Percentiles rank a stretch among this genome's conserved stretches.
phyloP scores from a whole-genome alignment of 164 flowering plant species.

The Tetracentron sinense region DNA sequence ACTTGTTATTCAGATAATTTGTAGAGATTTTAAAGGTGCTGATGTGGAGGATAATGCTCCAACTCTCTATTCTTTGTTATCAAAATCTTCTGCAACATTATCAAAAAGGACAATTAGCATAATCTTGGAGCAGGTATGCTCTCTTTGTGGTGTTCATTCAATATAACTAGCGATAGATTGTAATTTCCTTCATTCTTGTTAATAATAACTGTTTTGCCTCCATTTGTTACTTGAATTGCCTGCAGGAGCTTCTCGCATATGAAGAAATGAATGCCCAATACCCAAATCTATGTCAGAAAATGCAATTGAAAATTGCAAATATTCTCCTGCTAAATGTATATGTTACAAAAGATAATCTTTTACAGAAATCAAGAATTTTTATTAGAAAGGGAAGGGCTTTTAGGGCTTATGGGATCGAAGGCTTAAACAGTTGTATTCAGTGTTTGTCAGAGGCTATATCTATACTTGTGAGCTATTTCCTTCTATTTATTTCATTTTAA shows the following conservation, averaged over 20 bases:
- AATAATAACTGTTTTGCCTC: background rate
- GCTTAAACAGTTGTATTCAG: conserved; percentile 43
- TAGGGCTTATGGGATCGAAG: conserved; percentile 45
- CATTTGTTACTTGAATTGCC: conserved; percentile 10
- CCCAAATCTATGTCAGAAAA: conserved; percentile 48
- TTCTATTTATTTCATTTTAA: background rate
- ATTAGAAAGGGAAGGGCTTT: conserved; percentile 48
- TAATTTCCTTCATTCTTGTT: background rate
- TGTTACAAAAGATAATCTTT: conserved; percentile 28
- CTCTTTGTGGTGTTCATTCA: conserved; percentile 6
- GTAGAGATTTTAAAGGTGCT: conserved; percentile 28
- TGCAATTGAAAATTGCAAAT: conserved; percentile 54
- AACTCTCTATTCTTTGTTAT: conserved; percentile 43
- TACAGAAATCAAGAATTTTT: conserved; percentile 51
- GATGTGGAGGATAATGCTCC: conserved; percentile 25
- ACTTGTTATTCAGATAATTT: conserved; percentile 45
- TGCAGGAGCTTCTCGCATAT: conserved; percentile 75
- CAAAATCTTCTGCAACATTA: conserved; percentile 29
- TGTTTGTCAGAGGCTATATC: conserved; percentile 74
- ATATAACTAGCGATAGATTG: background rate
- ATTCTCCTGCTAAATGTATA: conserved; percentile 56
- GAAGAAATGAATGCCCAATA: conserved; percentile 37
- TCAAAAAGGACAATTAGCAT: conserved; percentile 37
- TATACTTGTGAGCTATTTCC: conserved; percentile 42
- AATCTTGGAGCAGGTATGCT: conserved; percentile 72